Percentiles rank a stretch among this genome's conserved stretches.
phyloP scores from a whole-genome alignment of 495 filamentous ascomycete genomes.

The Xylaria venustula region DNA sequence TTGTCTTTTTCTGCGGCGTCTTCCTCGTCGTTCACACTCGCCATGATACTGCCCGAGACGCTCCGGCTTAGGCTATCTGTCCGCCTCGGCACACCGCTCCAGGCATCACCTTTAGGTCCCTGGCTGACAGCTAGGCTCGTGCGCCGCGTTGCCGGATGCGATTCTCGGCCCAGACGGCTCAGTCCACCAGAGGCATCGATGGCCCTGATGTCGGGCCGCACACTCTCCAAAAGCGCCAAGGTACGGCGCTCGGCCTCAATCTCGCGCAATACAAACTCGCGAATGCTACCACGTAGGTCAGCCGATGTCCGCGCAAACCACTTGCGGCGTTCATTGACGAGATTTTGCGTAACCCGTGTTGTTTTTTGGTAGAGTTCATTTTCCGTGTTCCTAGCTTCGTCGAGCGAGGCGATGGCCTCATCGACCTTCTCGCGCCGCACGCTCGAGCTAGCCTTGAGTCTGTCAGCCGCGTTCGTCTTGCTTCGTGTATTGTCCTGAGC shows the following conservation, averaged over 20 bases:
- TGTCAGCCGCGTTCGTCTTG: slow-evolving; percentile 80
- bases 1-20: slow-evolving; percentile 46
- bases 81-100: slow-evolving; percentile 89
- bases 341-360: slow-evolving; percentile 80
- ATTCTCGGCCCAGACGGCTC: slow-evolving; percentile 81
- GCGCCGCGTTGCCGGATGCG: slow-evolving; percentile 73
- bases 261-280: slow-evolving; percentile 90
- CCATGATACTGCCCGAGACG: slow-evolving; percentile 67
- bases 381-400: slow-evolving; percentile 81
- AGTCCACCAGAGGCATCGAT: slow-evolving; percentile 91
- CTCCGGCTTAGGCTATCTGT: slow-evolving; percentile 73
- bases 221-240: slow-evolving; percentile 85
- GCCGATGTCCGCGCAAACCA: slow-evolving; percentile 87
- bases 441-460: slow-evolving; percentile 77
- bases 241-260: slow-evolving; percentile 95
- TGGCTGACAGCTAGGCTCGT: slow-evolving; percentile 80
- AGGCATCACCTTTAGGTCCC: slow-evolving; percentile 93
- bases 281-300: slow-evolving; percentile 75
- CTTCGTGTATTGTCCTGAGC: slow-evolving; percentile 77
- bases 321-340: slow-evolving; percentile 81
- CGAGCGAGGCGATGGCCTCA: slow-evolving; percentile 83
- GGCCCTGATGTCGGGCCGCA: slow-evolving; percentile 86
- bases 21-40: slow-evolving; percentile 41
- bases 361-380: slow-evolving; percentile 77
- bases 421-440: slow-evolving; percentile 94